These are phyloP conservation scores for Avena sativa DNA, from an alignment of 176 grass and related monocot genomes.

Conservation along the genomic window DNA sequence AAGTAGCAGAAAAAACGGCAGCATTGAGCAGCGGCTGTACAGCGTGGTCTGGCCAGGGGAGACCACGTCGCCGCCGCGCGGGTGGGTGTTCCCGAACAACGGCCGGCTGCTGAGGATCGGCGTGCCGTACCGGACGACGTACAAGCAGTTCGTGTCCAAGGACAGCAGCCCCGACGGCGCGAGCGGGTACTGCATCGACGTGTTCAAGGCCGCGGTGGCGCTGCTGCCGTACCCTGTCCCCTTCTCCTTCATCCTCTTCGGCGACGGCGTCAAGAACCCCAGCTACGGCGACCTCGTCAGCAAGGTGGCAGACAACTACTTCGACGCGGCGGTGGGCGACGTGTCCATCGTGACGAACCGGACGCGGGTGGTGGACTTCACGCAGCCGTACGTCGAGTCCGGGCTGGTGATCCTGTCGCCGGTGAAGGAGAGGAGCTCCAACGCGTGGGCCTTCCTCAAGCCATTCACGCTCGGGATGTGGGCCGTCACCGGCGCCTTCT, in stretches of 20 bases:
- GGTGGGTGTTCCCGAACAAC: slow-evolving; percentile 91
- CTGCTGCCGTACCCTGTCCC: slow-evolving; percentile 82
- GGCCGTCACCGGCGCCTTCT: slow-evolving; percentile 64
- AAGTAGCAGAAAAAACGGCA: not conserved
- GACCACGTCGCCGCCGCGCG: slow-evolving; percentile 61
- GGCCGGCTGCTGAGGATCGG: slow-evolving; percentile 76
- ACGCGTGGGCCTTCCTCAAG: slow-evolving; percentile 84
- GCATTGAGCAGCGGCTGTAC: slow-evolving; percentile 43
- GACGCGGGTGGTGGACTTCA: slow-evolving; percentile 82
- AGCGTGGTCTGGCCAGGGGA: slow-evolving; percentile 86
- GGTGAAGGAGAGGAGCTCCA: slow-evolving; percentile 61
- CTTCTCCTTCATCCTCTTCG: slow-evolving; percentile 59
- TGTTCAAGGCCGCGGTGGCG: slow-evolving; percentile 74
- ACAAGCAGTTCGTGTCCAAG: slow-evolving; percentile 72
- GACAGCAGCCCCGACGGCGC: slow-evolving; percentile 57
- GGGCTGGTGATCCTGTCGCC: slow-evolving; percentile 72
- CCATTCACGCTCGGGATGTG: slow-evolving; percentile 84
- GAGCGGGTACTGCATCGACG: slow-evolving; percentile 92
- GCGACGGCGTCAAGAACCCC: slow-evolving; percentile 81
- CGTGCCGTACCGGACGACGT: slow-evolving; percentile 70
- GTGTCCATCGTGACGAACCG: slow-evolving; percentile 73
- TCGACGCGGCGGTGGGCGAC: slow-evolving; percentile 83
- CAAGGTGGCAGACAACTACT: slow-evolving; percentile 57
- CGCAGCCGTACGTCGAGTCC: slow-evolving; percentile 83
- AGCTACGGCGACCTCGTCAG: slow-evolving; percentile 68